Conservation (phyloP, 2,329 filamentous ascomycete genomes). For the Pseudopyrenochaeta lycopersici region DNA sequence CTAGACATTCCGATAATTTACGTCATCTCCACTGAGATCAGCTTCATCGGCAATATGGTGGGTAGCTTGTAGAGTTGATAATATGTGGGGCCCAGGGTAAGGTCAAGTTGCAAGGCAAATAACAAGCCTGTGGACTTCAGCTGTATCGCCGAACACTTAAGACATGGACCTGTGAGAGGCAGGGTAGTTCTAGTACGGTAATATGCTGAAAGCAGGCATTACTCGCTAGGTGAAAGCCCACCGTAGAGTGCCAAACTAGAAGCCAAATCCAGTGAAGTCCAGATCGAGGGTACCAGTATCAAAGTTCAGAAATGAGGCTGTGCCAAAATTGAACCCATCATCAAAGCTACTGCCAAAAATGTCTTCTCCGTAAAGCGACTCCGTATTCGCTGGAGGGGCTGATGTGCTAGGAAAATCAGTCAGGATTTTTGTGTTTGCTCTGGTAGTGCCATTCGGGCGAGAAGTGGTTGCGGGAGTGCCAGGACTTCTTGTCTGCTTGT, state of each 20-base stretch:
- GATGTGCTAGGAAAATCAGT: conserved; percentile 16
- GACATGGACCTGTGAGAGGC: too few species aligned
- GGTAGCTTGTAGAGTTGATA: too few species aligned
- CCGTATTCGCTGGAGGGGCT: not conserved
- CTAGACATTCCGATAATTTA: too few species aligned
- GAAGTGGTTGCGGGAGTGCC: conserved; percentile 2
- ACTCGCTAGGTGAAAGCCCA: too few species aligned
- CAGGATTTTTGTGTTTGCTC: conserved; percentile 13
- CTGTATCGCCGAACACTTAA: too few species aligned
- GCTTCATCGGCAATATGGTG: too few species aligned
- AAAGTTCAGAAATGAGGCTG: conserved; percentile 37
- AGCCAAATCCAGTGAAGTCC: conserved; percentile 30
- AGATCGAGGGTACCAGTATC: conserved; percentile 35
- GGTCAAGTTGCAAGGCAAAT: too few species aligned
- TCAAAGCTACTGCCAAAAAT: conserved; percentile 28
- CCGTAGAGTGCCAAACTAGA: conserved; percentile 7
- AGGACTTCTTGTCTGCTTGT: conserved; percentile 19
- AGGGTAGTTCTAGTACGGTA: too few species aligned
- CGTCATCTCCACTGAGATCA: too few species aligned
- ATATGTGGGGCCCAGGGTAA: too few species aligned
- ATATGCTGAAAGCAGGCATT: too few species aligned
- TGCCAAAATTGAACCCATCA: conserved; percentile 32
- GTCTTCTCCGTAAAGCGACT: conserved; percentile 14
- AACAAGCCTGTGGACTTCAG: too few species aligned
- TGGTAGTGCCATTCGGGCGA: conserved; percentile 8